Evolutionary conservation across 176 grass and related monocot genomes (phyloP).

Genomic region (Zoysia japonica): DNA sequence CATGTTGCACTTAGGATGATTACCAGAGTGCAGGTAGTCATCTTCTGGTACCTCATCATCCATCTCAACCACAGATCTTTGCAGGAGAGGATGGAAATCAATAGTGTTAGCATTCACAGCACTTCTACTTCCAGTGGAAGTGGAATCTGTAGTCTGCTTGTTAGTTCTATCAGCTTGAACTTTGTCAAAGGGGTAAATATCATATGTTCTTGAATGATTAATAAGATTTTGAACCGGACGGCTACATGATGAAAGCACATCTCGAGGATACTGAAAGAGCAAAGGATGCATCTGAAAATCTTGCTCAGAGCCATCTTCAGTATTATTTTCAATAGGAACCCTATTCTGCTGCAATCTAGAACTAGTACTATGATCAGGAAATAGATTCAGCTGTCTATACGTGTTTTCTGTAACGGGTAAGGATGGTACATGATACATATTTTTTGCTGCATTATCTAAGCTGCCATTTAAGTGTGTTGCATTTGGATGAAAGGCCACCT

Average conservation of each 20-base stretch:
- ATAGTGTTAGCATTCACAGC: conserved; percentile 63
- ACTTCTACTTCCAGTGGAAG: conserved; percentile 21
- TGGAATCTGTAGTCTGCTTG: conserved; percentile 28
- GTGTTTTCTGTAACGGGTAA: conserved; percentile 39
- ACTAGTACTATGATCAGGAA: conserved; percentile 49
- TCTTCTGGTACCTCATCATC: conserved; percentile 35
- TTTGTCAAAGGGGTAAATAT: conserved; percentile 49
- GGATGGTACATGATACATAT: conserved; percentile 37
- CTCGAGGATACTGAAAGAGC: conserved; percentile 75
- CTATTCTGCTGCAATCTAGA: conserved; percentile 47
- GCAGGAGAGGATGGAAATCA: conserved; percentile 88
- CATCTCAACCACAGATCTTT: conserved; percentile 54
- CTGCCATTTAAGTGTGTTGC: conserved; percentile 44
- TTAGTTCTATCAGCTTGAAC: conserved; percentile 53
- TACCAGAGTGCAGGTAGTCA: conserved; percentile 24
- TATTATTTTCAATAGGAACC: conserved; percentile 12
- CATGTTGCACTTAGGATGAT: conserved; percentile 39
- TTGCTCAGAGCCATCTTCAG: conserved; percentile 54
- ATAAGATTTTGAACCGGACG: conserved; percentile 45
- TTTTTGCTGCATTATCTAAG: conserved; percentile 44
- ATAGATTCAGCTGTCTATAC: conserved; percentile 56
- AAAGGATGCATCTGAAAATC: conserved; percentile 96
- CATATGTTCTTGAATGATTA: conserved; percentile 48
- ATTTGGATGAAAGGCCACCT: conserved; percentile 52
- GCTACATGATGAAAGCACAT: conserved; percentile 55